phyloP scores from a whole-genome alignment of 2,329 filamentous ascomycete genomes.

The Aureobasidium melanogenum region DNA sequence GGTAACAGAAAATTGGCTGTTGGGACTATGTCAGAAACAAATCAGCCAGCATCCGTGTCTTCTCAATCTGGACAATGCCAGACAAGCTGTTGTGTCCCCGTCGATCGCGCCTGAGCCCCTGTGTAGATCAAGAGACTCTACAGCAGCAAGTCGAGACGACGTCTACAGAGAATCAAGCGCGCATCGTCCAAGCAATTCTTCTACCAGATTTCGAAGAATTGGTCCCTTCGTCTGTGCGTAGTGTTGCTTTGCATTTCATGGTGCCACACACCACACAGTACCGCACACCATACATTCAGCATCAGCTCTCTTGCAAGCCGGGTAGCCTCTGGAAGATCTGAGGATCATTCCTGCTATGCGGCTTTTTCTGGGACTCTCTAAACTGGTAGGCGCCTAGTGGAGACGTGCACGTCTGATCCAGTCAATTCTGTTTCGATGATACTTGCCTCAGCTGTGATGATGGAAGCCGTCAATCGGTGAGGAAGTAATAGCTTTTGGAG shows the following conservation, averaged over 20 bases:
- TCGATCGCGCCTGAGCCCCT: not conserved
- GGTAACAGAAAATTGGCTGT: not conserved
- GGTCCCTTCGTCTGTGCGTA: slow-evolving; percentile 7
- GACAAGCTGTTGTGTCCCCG: not conserved
- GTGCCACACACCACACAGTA: not conserved
- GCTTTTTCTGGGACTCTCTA: slow-evolving; percentile 5
- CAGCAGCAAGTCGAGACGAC: slow-evolving; percentile 3
- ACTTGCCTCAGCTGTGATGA: not conserved
- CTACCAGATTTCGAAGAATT: not conserved
- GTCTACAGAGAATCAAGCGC: not conserved
- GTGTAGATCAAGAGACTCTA: not conserved
- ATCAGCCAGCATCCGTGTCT: not conserved
- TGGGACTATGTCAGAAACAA: slow-evolving; percentile 3
- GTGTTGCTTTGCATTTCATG: slow-evolving; percentile 2
- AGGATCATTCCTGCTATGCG: slow-evolving; percentile 9
- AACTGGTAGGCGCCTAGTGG: slow-evolving; percentile 1
- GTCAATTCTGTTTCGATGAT: not conserved
- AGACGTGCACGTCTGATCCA: not conserved
- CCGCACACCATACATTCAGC: not conserved
- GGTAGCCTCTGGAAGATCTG: not conserved
- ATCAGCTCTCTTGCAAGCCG: not conserved
- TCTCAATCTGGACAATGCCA: slow-evolving; percentile 6
- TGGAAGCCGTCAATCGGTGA: not conserved
- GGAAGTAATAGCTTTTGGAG: not conserved
- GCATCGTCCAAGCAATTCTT: slow-evolving; percentile 4